A percentile compares a stretch with the other conserved stretches of the same genome.
Conservation (phyloP, 306 rosid genomes). For the Dalbergia cochinchinensis region DNA sequence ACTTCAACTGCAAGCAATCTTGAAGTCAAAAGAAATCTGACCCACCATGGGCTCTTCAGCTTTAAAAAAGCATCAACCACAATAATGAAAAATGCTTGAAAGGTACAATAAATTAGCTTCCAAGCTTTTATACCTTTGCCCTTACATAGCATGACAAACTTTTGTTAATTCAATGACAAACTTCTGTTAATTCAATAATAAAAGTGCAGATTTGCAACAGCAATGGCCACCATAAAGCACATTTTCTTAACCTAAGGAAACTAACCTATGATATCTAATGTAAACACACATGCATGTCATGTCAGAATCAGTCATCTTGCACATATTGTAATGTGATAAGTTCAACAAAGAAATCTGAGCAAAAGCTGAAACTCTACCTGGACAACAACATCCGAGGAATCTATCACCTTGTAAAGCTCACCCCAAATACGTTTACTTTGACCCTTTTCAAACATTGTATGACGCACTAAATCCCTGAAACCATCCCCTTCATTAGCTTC, state of each 20-base stretch:
- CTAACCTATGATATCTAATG: background rate
- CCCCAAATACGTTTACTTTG: conserved; percentile 99
- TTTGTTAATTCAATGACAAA: background rate
- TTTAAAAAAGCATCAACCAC: conserved; percentile 15
- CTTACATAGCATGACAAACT: background rate
- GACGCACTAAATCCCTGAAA: conserved; percentile 87
- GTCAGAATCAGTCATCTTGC: conserved; percentile 14
- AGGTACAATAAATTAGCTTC: conserved; percentile 3
- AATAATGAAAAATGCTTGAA: background rate
- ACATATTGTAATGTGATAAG: conserved; percentile 17
- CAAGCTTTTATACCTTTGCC: background rate
- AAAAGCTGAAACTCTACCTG: conserved; percentile 64
- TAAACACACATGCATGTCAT: background rate
- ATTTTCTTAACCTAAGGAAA: background rate
- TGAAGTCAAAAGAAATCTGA: background rate
- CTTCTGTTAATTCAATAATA: background rate
- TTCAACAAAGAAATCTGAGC: conserved; percentile 11
- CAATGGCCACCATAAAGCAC: conserved; percentile 6
- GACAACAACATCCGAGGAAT: conserved; percentile 97
- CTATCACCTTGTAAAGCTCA: conserved; percentile 97
- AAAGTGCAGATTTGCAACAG: conserved; percentile 5
- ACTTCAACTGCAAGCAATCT: background rate
- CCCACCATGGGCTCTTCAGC: conserved; percentile 15
- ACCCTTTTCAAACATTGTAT: conserved; percentile 96
- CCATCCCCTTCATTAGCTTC: conserved; percentile 78